Base-by-base conservation (phyloP, 2,329 filamentous ascomycete genomes). In the Thelonectria olida region DNA sequence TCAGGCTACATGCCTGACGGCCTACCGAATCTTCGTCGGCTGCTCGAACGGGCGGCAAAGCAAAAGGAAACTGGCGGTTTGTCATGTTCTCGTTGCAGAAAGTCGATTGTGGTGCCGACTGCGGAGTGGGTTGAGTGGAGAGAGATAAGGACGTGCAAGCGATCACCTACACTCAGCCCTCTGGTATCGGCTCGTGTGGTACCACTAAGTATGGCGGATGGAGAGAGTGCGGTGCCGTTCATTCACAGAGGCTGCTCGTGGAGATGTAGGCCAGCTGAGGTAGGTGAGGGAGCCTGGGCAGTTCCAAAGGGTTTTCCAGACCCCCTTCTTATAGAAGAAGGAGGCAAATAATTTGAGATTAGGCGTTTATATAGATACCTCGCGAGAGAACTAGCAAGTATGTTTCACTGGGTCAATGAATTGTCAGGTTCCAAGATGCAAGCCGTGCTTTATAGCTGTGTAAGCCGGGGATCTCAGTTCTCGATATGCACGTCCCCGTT, bases 81-180 rank as follows among this genome's bases (percentile, higher is more conserved):
- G 25, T 69, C 70, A 2, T 90, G 88, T 67, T 83, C 84, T 1
- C 75, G 80, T 0, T 90, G 88, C 68, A 67, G 74, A 22, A 80
- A 81, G 25, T 70, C 72, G 8, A 80, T 85, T 4, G 75, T 87
- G 7, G 76, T 84, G 20, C 84, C 87, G 3, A 74, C 81, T 4
- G 78, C 83, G 0, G 81, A 87, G 68, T 90, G 88, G 88, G 75
- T 90, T 7, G 88, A 90, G 69, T 90, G 88, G 84, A 86, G 84
- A 72, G 79, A 84, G 58, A 55, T 79, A 22, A 61, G 66, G 22
- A 70, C 66, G 12, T 64, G 64, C 36, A 65, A 67, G 20, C 50
- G 54, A 9, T 27, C 50, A 13, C 20, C 42, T n/a, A 36, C 63
- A 7, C 54, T 61, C 13, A 50, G 41, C 13, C 38, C 54, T 15